A percentile compares a stretch with the other conserved stretches of the same genome.
phyloP scores from a whole-genome alignment of 2,329 filamentous ascomycete species.

The Ambrosiella xylebori region DNA sequence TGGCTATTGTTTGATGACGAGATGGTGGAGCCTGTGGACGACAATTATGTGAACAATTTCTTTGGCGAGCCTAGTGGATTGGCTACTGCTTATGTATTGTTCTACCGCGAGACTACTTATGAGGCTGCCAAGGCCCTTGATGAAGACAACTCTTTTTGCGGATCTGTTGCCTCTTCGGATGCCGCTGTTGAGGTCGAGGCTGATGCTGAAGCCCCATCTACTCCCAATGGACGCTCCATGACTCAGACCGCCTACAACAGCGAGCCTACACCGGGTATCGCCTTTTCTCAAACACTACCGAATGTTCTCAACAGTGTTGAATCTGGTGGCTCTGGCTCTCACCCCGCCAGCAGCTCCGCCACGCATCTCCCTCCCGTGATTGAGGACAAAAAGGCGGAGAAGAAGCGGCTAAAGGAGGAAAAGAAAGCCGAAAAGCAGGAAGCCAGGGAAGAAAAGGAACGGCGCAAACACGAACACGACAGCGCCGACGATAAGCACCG shows the following conservation, averaged over 20 bases:
- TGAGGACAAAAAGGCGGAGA: slow-evolving; percentile 29
- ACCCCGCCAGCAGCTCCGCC: neutral
- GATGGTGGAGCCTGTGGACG: slow-evolving; percentile 95
- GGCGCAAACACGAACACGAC: slow-evolving; percentile 5
- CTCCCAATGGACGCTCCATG: slow-evolving; percentile 2
- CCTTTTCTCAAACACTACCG: slow-evolving; percentile 50
- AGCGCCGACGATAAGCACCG: neutral
- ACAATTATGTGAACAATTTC: slow-evolving; percentile 89
- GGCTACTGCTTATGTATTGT: slow-evolving; percentile 90
- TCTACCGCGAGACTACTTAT: slow-evolving; percentile 81
- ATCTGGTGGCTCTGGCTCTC: neutral
- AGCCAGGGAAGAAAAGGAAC: slow-evolving; percentile 25
- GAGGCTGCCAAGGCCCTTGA: slow-evolving; percentile 26
- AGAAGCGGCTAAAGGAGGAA: slow-evolving; percentile 13
- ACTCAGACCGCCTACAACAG: slow-evolving; percentile 13
- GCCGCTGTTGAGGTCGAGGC: neutral
- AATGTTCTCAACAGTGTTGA: slow-evolving; percentile 6
- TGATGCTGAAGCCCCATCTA: neutral
- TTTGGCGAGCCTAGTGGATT: slow-evolving; percentile 85
- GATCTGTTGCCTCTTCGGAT: neutral
- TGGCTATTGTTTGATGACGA: slow-evolving; percentile 97
- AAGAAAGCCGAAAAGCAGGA: slow-evolving; percentile 34
- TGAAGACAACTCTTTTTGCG: slow-evolving; percentile 18
- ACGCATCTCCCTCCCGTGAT: slow-evolving; percentile 2
- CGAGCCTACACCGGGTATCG: slow-evolving; percentile 39